Base-by-base conservation (phyloP, 192 early-diverging fungal genomes). In the Coemansia sp. region DNA sequence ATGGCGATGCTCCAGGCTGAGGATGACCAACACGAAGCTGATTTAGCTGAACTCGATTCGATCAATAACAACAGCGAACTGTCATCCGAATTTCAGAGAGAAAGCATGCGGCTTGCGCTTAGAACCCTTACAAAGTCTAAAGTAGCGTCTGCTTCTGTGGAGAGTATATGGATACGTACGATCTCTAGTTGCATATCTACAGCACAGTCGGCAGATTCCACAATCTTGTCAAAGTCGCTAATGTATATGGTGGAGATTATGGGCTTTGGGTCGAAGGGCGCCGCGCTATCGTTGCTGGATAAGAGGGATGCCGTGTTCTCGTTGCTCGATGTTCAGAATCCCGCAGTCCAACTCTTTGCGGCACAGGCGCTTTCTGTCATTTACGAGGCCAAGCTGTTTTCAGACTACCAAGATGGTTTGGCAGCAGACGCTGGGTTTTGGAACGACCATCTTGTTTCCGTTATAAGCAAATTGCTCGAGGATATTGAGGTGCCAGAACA, bases 181-280 rank as follows among this genome's bases (percentile, higher is more conserved):
- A 42, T 68, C 5, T 49, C 45, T 22, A 53, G 61, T 16, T 65
- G 63, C 9, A 22, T 77, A 16, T 22, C 44, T 1, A 43, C 14
- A 14, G 20, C 38, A 2, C 56, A 42, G 17, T 17, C 61, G 5
- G 6, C 50, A 1, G 69, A 75, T 19, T 6, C 75, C 10, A 42
- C 57, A 4, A 41, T 67, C 13, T 43, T 80, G 32, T 54, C 65
- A 16, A 67, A 66, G 50, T 64, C 69, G 38, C 69, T 80, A 3
- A 63, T 71, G 66, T 80, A 74, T 12, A 20, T 72, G 19, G 62
- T 75, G 11, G 77, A 80, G 54, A 57, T 65, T 17, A 13, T 80
- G 38, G 71, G 72, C 17, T 51, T 80, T 60, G 73, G 77, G 5
- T 50, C 71, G 7, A 44, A 22, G 17, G 50, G 20, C 4, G 46